Evolutionary conservation across 2,329 filamentous ascomycete species (phyloP).

Genomic region (Colletotrichum paranaense): DNA sequence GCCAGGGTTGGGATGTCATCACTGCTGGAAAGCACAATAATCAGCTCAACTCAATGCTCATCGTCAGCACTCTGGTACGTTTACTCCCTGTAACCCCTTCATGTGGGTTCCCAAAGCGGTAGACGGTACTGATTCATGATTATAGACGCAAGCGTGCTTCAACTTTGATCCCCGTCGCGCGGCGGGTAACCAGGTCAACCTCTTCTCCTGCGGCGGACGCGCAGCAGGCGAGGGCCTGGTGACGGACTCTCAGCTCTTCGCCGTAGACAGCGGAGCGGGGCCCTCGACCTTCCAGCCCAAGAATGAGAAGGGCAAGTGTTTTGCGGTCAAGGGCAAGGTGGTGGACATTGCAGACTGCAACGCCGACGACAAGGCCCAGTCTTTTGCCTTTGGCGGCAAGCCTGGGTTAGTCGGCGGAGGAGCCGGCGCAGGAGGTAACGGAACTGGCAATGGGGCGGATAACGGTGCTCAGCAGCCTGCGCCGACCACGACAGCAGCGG

Average conservation of each 20-base stretch:
- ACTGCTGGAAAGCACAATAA: conserved; percentile 64
- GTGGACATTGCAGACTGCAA: conserved; percentile 58
- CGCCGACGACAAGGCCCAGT: conserved; percentile 52
- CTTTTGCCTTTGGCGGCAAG: conserved; percentile 48
- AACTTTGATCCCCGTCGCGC: conserved; percentile 66
- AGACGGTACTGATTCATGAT: conserved; percentile 28
- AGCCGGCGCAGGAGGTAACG: background rate
- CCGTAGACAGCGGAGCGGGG: conserved; percentile 54
- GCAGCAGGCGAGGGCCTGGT: conserved; percentile 64
- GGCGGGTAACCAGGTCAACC: conserved; percentile 62
- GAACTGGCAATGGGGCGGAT: background rate
- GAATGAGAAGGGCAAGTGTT: conserved; percentile 59
- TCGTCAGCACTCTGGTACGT: conserved; percentile 64
- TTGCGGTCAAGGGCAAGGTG: conserved; percentile 55
- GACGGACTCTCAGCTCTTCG: conserved; percentile 64
- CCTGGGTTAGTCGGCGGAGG: background rate
- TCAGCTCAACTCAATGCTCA: conserved; percentile 55
- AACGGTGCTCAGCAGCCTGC: background rate
- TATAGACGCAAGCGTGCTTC: conserved; percentile 64
- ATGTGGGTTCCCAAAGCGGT: no score
- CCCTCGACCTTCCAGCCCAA: conserved; percentile 57
- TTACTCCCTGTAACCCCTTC: no score
- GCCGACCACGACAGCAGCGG: background rate
- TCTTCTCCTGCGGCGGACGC: conserved; percentile 70
- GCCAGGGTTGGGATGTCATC: conserved; percentile 60